Conservation (phyloP, 176 grass and related monocot genomes). For the Hyparrhenia diplandra region DNA sequence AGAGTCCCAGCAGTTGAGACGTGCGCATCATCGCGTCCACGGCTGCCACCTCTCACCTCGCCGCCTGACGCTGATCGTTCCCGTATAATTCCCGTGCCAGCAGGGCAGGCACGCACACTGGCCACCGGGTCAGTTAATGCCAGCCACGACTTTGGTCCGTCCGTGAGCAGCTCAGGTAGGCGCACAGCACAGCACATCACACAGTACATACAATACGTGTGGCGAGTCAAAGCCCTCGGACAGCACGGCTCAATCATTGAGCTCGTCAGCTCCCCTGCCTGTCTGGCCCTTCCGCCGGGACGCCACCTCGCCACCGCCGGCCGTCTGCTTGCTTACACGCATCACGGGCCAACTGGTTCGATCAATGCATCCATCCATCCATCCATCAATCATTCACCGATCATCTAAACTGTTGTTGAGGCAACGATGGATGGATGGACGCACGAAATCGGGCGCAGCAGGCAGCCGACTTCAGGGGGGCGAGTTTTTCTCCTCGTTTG, state of each 20-base stretch:
- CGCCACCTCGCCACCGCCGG: not conserved
- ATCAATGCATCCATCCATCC: not conserved
- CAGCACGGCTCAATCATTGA: conserved; percentile 9
- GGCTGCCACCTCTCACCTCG: not conserved
- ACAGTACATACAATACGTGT: not conserved
- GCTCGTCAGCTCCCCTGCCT: not conserved
- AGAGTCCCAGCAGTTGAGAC: not conserved
- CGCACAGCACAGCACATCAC: not conserved
- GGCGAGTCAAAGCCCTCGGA: not conserved
- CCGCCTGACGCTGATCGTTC: not conserved
- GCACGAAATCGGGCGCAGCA: not conserved
- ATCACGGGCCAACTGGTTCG: not conserved
- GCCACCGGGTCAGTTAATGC: not conserved
- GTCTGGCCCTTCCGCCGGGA: not conserved
- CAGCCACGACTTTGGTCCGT: not conserved
- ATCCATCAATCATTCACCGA: not conserved
- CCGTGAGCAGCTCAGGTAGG: not conserved
- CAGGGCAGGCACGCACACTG: not conserved
- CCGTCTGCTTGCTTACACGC: too few species aligned
- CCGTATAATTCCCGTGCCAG: not conserved
- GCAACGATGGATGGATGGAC: not conserved
- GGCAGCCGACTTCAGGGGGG: not conserved
- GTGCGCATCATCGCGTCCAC: not conserved
- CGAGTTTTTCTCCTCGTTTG: not conserved
- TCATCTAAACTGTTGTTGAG: not conserved